A percentile compares a stretch with the other conserved stretches of the same genome.
Conservation (phyloP, 768 basidiomycete species). For the Lactarius indigo region DNA sequence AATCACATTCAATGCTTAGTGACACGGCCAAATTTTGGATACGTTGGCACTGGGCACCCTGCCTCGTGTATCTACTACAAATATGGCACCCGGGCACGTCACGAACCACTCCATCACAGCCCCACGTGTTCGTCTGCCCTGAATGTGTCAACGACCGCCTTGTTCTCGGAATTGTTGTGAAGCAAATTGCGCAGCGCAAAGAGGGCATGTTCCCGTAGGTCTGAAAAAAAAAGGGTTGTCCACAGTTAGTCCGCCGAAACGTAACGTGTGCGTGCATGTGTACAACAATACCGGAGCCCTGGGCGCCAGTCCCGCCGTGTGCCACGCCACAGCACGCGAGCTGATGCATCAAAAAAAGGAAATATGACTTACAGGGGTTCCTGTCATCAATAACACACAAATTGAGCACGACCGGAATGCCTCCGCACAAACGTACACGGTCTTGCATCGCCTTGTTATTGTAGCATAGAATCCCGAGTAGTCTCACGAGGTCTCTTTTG, state of each 20-base stretch:
- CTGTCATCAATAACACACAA: slow-evolving; percentile 87
- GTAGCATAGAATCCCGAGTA: slow-evolving; percentile 76
- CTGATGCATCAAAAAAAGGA: slow-evolving; percentile 2
- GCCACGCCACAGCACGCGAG: not conserved
- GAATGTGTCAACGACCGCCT: slow-evolving; percentile 71
- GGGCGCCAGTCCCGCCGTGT: not conserved
- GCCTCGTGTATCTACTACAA: slow-evolving; percentile 7
- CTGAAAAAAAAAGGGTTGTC: slow-evolving; percentile 38
- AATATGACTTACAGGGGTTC: slow-evolving; percentile 76
- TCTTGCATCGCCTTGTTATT: slow-evolving; percentile 68
- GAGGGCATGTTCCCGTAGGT: slow-evolving; percentile 89
- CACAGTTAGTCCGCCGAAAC: slow-evolving; percentile 10
- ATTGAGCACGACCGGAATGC: slow-evolving; percentile 80
- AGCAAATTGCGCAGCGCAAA: slow-evolving; percentile 79
- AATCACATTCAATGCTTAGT: slow-evolving; percentile 7
- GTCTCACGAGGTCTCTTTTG: slow-evolving; percentile 85
- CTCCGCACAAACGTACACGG: slow-evolving; percentile 62
- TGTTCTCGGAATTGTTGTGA: slow-evolving; percentile 72
- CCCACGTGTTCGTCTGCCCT: slow-evolving; percentile 58
- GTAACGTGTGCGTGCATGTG: not conserved
- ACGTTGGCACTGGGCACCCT: not conserved
- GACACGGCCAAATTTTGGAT: not conserved
- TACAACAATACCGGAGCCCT: not conserved
- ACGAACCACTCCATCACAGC: slow-evolving; percentile 51
- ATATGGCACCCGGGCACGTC: slow-evolving; percentile 32